Percentiles rank a stretch among this genome's conserved stretches.
phyloP scores from a whole-genome alignment of 2,329 filamentous ascomycete genomes.

The Nigrospora sphaerica region DNA sequence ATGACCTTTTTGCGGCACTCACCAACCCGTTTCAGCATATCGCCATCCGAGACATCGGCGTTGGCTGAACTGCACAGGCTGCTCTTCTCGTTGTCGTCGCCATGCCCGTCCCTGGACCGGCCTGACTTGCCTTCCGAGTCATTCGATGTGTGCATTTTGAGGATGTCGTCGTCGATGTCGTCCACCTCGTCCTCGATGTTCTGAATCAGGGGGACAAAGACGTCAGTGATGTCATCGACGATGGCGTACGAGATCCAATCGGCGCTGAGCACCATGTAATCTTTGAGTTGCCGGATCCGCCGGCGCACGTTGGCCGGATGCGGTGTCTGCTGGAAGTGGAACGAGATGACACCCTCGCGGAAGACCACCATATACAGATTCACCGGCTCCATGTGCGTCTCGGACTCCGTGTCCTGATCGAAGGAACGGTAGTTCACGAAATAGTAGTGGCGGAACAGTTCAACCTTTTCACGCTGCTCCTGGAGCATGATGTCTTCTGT shows the following conservation, averaged over 20 bases:
- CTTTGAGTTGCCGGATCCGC: slow-evolving; percentile 84
- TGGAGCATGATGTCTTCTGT: slow-evolving; percentile 97
- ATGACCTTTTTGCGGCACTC: slow-evolving; percentile 97
- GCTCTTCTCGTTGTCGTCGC: slow-evolving; percentile 31
- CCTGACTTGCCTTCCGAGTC: slow-evolving; percentile 30
- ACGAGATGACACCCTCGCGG: slow-evolving; percentile 88
- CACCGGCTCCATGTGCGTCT: slow-evolving; percentile 88
- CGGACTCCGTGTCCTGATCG: slow-evolving; percentile 84
- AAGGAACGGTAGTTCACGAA: slow-evolving; percentile 98
- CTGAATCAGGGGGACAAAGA: slow-evolving; percentile 87
- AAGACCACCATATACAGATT: slow-evolving; percentile 98
- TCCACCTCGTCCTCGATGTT: slow-evolving; percentile 94
- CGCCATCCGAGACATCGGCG: slow-evolving; percentile 46
- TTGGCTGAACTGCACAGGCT: slow-evolving; percentile 35
- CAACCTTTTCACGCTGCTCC: slow-evolving; percentile 95
- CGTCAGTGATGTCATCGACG: slow-evolving; percentile 97
- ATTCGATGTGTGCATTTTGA: slow-evolving; percentile 62
- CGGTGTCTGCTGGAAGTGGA: slow-evolving; percentile 94
- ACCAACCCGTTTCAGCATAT: slow-evolving; percentile 89
- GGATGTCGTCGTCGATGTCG: slow-evolving; percentile 87
- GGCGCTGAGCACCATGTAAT: slow-evolving; percentile 86
- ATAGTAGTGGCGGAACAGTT: slow-evolving; percentile 95
- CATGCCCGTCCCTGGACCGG: not conserved
- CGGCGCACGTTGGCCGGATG: slow-evolving; percentile 94
- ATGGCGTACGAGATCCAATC: slow-evolving; percentile 99